Evolutionary conservation across 345 rosid species (phyloP).

Genomic region (Gossypium rotundifolium): DNA sequence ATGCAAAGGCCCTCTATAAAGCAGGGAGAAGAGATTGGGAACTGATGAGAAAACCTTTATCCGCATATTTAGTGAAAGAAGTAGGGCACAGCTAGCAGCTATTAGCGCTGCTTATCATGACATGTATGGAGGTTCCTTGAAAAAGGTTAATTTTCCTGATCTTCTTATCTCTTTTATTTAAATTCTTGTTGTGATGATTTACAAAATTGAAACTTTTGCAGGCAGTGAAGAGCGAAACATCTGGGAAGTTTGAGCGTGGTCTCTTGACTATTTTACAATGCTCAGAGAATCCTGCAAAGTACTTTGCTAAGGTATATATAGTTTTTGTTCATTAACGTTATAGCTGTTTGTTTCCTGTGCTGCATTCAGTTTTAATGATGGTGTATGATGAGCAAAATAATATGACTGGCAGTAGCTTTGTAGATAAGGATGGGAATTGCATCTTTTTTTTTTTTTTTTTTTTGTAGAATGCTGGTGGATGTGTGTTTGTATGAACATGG

Average conservation of each 20-base stretch:
- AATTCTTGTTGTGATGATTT: not conserved
- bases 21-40: constrained; percentile 60
- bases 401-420: not conserved
- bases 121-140: constrained; percentile 41
- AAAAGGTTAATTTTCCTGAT: constrained; percentile 38
- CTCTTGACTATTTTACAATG: constrained; percentile 47
- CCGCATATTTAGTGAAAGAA: constrained; percentile 46
- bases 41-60: constrained; percentile 68
- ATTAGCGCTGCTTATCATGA: constrained; percentile 33
- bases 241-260: constrained; percentile 46
- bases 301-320: constrained; percentile 48
- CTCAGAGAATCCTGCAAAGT: constrained; percentile 47
- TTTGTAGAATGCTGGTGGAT: not conserved
- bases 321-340: not conserved
- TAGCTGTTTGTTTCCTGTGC: not conserved
- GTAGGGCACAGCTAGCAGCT: constrained; percentile 55
- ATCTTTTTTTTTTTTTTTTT: not conserved
- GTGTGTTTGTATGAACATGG: not conserved
- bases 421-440: not conserved
- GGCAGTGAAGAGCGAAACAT: constrained; percentile 62
- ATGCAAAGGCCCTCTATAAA: constrained; percentile 53
- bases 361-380: not conserved
- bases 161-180: not conserved
- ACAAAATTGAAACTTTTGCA: constrained; percentile 15
- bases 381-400: not conserved